Conservation (phyloP, 2,329 filamentous ascomycete genomes). For the Arachnopeziza araneosa region DNA sequence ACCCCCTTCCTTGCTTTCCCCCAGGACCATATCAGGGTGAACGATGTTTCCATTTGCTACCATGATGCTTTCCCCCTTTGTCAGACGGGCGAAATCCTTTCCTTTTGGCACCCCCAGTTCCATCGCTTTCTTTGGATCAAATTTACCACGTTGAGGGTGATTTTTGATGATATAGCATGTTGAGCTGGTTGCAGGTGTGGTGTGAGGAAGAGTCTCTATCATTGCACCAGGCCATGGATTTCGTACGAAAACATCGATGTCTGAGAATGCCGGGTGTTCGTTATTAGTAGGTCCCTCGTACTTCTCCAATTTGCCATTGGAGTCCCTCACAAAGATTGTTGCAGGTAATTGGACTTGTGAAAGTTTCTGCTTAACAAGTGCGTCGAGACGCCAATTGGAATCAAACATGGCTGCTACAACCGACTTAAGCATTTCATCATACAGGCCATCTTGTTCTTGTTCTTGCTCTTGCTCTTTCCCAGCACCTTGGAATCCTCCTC, state of each 20-base stretch:
- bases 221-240: slow-evolving; percentile 72
- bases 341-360: slow-evolving; percentile 62
- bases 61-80: slow-evolving; percentile 56
- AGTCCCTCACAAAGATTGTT: slow-evolving; percentile 62
- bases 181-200: slow-evolving; percentile 58
- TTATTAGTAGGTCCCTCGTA: slow-evolving; percentile 66
- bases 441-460: slow-evolving; percentile 33
- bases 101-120: slow-evolving; percentile 58
- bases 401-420: slow-evolving; percentile 76
- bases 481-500: slow-evolving; percentile 25
- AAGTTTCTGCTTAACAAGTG: slow-evolving; percentile 60
- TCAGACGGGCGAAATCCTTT: slow-evolving; percentile 53
- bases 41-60: slow-evolving; percentile 62
- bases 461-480: slow-evolving; percentile 32
- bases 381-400: slow-evolving; percentile 68
- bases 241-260: slow-evolving; percentile 67
- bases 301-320: slow-evolving; percentile 57
- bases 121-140: slow-evolving; percentile 60
- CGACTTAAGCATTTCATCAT: slow-evolving; percentile 49
- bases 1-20: slow-evolving; percentile 56
- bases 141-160: slow-evolving; percentile 73
- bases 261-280: slow-evolving; percentile 42
- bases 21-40: slow-evolving; percentile 83
- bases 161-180: slow-evolving; percentile 84
- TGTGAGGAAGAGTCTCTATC: slow-evolving; percentile 60